Conservation (phyloP, 2,329 filamentous ascomycete species). For the Aspergillus uvarum region DNA sequence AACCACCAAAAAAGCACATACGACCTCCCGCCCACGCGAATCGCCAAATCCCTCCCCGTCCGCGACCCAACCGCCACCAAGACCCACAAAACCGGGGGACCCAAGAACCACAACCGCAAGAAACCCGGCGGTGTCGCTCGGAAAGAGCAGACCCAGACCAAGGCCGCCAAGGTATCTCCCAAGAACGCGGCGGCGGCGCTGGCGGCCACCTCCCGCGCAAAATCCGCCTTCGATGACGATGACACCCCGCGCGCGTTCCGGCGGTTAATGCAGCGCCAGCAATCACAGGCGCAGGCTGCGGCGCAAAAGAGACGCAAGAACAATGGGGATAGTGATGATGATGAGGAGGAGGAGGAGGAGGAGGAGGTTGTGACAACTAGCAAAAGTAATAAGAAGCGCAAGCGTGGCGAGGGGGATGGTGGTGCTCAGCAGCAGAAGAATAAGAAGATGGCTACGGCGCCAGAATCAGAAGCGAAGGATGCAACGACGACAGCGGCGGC, state of each 20-base stretch:
- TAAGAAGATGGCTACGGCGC: conserved; percentile 13
- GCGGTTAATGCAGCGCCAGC: conserved; percentile 70
- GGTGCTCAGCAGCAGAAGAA: conserved; percentile 11
- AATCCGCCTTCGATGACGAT: conserved; percentile 51
- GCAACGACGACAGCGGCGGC: no score
- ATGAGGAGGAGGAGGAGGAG: background rate
- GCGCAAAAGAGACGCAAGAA: background rate
- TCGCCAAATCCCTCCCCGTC: conserved; percentile 60
- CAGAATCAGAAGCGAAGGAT: background rate
- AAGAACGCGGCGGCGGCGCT: conserved; percentile 50
- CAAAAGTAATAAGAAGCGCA: conserved; percentile 51
- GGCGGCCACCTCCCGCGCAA: conserved; percentile 17
- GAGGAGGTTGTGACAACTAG: conserved; percentile 32
- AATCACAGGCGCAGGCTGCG: conserved; percentile 43
- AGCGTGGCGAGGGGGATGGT: conserved; percentile 32
- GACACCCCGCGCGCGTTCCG: conserved; percentile 88
- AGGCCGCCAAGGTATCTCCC: background rate
- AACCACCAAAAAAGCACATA: conserved; percentile 35
- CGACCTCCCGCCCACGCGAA: conserved; percentile 61
- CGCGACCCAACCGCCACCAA: conserved; percentile 46
- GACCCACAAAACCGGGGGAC: conserved; percentile 36
- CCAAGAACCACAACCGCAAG: conserved; percentile 33
- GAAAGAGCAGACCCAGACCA: background rate
- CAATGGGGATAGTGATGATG: background rate
- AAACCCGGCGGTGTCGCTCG: background rate